Conservation (phyloP, 176 grass and related monocot species). For the Eleusine indica region DNA sequence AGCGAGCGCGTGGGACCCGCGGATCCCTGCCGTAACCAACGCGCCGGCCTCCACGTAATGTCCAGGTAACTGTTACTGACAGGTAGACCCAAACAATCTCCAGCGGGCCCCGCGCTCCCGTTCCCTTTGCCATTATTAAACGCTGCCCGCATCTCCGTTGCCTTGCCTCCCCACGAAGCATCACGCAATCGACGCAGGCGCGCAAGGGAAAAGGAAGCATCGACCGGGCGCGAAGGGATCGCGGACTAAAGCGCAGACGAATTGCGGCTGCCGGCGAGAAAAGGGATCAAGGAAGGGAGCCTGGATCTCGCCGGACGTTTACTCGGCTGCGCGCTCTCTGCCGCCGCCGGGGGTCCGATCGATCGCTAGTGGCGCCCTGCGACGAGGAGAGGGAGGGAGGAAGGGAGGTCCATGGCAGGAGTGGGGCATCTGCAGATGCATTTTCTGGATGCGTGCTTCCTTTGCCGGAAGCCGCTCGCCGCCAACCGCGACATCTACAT, state of each 20-base stretch:
- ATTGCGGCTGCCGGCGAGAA: not conserved
- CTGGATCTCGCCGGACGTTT: slow-evolving; percentile 17
- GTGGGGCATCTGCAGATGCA: slow-evolving; percentile 14
- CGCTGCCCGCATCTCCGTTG: not conserved
- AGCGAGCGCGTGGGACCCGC: slow-evolving; percentile 1
- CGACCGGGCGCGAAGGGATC: not conserved
- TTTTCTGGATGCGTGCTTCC: slow-evolving; percentile 75
- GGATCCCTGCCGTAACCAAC: not conserved
- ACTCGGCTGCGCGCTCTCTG: not conserved
- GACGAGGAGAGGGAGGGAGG: not conserved
- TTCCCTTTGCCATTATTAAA: not conserved
- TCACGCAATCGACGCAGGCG: slow-evolving; percentile 36
- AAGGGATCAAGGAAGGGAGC: not conserved
- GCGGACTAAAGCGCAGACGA: not conserved
- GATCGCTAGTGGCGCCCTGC: not conserved
- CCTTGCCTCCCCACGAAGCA: slow-evolving; percentile 32
- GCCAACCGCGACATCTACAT: slow-evolving; percentile 80
- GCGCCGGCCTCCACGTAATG: not conserved
- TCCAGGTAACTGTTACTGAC: not conserved
- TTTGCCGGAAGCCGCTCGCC: slow-evolving; percentile 62
- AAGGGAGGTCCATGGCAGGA: not conserved
- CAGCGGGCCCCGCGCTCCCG: not conserved
- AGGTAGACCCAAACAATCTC: not conserved
- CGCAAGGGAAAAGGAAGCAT: not conserved
- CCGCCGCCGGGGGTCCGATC: not conserved